phyloP scores from a whole-genome alignment of 805 yeast genomes.

The Metschnikowia colocasiae region DNA sequence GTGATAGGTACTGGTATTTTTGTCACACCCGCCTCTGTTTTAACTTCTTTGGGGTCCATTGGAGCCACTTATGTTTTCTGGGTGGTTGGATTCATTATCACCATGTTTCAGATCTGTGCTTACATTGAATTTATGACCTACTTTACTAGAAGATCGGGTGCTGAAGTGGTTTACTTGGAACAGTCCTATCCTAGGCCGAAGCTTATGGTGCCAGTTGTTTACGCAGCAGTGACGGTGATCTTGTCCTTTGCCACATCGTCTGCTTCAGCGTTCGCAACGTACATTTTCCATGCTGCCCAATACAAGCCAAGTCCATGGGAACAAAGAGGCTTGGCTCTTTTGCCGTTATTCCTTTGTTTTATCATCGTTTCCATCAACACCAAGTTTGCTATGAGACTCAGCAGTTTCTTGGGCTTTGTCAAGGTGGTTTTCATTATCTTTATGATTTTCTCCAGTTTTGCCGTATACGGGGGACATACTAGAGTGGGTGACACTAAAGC shows the following conservation, averaged over 20 bases:
- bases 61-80: constrained; percentile 45
- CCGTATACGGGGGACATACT: constrained; percentile 36
- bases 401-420: constrained; percentile 33
- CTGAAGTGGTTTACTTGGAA: constrained; percentile 38
- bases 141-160: constrained; percentile 34
- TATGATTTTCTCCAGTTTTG: constrained; percentile 33
- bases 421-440: constrained; percentile 32
- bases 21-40: constrained; percentile 62
- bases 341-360: constrained; percentile 25
- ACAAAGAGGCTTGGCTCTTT: constrained; percentile 35
- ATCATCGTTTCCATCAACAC: constrained; percentile 24
- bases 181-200: constrained; percentile 36
- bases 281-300: constrained; percentile 32
- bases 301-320: constrained; percentile 29
- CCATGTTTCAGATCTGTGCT: constrained; percentile 33
- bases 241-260: constrained; percentile 35
- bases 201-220: constrained; percentile 33
- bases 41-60: constrained; percentile 41
- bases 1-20: constrained; percentile 77
- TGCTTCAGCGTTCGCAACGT: constrained; percentile 36
- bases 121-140: constrained; percentile 43
- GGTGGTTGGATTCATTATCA: constrained; percentile 39
- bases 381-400: constrained; percentile 27
- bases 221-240: constrained; percentile 37
- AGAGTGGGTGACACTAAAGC: constrained; percentile 29